phyloP scores from a whole-genome alignment of 768 basidiomycete genomes.

The Leucosporidium creatinivorum region DNA sequence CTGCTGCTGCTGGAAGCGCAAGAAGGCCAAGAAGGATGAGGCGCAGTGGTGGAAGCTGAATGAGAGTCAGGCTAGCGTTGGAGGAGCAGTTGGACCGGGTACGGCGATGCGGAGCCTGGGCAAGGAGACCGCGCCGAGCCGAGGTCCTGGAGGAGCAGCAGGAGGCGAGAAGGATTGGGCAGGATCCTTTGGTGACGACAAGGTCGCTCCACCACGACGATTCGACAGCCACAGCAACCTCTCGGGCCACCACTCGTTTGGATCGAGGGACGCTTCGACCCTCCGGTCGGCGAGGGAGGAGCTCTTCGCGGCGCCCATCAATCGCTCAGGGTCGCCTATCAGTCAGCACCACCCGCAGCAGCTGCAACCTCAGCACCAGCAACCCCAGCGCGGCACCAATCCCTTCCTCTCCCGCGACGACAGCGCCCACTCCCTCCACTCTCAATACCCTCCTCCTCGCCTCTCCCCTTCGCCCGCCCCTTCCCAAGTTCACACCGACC shows the following conservation, averaged over 20 bases:
- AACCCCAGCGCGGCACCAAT: not conserved
- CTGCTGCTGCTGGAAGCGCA: conserved; percentile 24
- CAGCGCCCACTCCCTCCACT: not conserved
- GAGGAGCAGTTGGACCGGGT: too few species aligned
- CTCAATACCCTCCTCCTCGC: not conserved
- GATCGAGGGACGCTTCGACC: not conserved
- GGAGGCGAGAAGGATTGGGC: too few species aligned
- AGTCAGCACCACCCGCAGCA: not conserved
- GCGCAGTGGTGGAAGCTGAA: conserved; percentile 14
- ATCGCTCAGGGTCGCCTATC: too few species aligned
- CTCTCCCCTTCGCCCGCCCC: not conserved
- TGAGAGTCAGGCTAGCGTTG: not conserved
- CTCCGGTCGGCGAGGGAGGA: conserved; percentile 3
- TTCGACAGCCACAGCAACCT: too few species aligned
- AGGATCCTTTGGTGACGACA: too few species aligned
- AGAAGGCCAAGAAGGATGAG: conserved; percentile 19
- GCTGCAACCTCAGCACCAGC: not conserved
- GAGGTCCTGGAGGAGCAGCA: too few species aligned
- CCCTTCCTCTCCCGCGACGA: conserved; percentile 1
- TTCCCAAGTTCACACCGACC: not conserved
- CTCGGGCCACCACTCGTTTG: too few species aligned
- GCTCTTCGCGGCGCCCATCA: conserved; percentile 11
- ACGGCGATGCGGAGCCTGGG: too few species aligned
- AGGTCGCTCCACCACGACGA: too few species aligned
- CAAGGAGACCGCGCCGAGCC: too few species aligned